Base-by-base conservation (phyloP, 192 early-diverging fungal genomes). In the Spizellomyces sp. region DNA sequence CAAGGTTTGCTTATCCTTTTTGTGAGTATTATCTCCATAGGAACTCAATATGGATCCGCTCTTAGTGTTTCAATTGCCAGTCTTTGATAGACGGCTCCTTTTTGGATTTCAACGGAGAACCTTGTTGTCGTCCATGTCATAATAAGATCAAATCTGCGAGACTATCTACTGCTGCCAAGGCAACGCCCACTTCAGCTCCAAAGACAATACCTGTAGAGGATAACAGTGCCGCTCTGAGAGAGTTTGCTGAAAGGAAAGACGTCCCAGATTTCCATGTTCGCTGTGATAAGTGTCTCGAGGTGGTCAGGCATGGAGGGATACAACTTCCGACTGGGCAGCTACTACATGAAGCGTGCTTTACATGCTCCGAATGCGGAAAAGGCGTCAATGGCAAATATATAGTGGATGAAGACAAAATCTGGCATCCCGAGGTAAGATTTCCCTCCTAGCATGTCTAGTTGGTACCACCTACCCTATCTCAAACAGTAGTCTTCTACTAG, bases 41-140 rank as follows among this genome's bases (percentile, higher is more conserved):
- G 42, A 22, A 9, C n/a, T 48, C 19, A 41, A 45, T 36, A 6
- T n/a, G 21, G 9, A 17, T 50, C 17, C 9, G 43, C 61, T n/a
- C 21, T 27, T 42, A 62, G 57, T 70, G 69, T 58, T 64, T 70
- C 69, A 70, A 70, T 43, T 70, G 69, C 57, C 21, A 42, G 4
- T n/a, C 12, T 9, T 5, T 14, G 0, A 10, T 70, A 4, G 17
- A 14, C 0, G 61, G 61, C 61, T 46, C 63, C 4, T 70, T 70
- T 67, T 15, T 70, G 12, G 61, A 70, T n/a, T 27, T 44, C 61
- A 70, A 70, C 44, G 45, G 44, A 19, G 15, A 65, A 12, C 69
- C 69, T 15, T 70, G 69, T n/a, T 70, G 69, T 43, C 17, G 45
- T 14, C 58, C 69, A n/a, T 70, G 69, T 41, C 43, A 67, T 41